These are phyloP conservation scores for Plenodomus biglobosus DNA, from an alignment of 2,329 filamentous ascomycete species.

Conservation along the genomic window DNA sequence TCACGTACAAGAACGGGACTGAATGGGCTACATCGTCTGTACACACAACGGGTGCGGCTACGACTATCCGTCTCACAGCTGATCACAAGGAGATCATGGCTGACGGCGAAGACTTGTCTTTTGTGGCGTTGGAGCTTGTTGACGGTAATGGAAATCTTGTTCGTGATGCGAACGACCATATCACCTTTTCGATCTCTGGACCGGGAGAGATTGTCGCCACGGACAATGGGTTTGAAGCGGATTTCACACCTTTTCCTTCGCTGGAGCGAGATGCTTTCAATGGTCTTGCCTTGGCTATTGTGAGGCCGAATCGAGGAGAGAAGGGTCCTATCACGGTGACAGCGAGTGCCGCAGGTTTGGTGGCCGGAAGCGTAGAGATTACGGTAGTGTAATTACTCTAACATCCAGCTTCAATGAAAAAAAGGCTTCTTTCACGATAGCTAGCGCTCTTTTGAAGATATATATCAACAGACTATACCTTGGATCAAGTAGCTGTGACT, in stretches of 20 bases:
- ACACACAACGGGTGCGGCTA: constrained; percentile 47
- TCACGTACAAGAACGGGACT: constrained; percentile 52
- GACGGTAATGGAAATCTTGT: constrained; percentile 50
- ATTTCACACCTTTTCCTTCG: constrained; percentile 25
- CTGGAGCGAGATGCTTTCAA: constrained; percentile 27
- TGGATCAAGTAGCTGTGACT: too few species aligned
- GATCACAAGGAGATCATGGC: constrained; percentile 47
- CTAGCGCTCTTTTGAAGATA: too few species aligned
- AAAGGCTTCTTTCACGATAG: too few species aligned
- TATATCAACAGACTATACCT: too few species aligned
- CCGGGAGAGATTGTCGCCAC: constrained; percentile 52
- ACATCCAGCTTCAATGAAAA: too few species aligned
- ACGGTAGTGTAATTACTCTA: too few species aligned
- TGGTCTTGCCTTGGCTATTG: background rate
- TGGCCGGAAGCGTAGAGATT: background rate
- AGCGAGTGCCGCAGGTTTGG: background rate
- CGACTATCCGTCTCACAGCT: constrained; percentile 43
- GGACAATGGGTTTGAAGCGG: constrained; percentile 52
- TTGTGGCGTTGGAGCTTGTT: constrained; percentile 50
- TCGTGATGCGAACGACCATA: constrained; percentile 46
- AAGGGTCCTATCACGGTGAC: background rate
- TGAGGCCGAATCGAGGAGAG: background rate
- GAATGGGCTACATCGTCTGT: constrained; percentile 51
- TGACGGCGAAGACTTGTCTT: constrained; percentile 51
- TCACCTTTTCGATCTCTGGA: constrained; percentile 50